Base-by-base conservation (phyloP, 2,329 filamentous ascomycete species). In the Coniochaeta sp. region DNA sequence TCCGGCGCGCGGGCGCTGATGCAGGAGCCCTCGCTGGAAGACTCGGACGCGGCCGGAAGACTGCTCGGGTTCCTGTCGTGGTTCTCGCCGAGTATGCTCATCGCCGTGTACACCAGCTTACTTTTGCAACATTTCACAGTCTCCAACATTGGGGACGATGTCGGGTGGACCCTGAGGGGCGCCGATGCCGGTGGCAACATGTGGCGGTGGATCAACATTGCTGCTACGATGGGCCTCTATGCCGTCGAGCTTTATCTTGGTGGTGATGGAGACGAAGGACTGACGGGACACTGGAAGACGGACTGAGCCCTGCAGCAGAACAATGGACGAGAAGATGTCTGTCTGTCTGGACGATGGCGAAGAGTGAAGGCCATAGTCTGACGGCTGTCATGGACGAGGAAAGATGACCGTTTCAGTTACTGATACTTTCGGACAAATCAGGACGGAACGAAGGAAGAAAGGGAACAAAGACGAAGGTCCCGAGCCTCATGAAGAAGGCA, bases 21-120 rank as follows among this genome's bases (percentile, higher is more conserved):
- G 67, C 87, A 96, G 65, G 92, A 96, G 70, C 90, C 91, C 1
- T 88, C 87, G 40, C 81, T 96, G 44, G 92, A 96, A 61, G 93
- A 98, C 64, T 85, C 86, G 14, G 92, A 96, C 67, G 88, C 88
- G 8, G 91, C 92, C 24, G 90, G 87, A 66, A 89, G 88, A 66
- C 78, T 96, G 6, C 77, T 98, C 17, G 90, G 89, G 1, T 85
- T 97, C 64, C 78, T 98, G 44, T 95, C 89, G 67, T 97, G 93
- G 86, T 98, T 97, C 75, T 95, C 91, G 19, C 93, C 95, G 0
- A 96, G 90, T 26, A 96, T 98, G 60, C 81, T 99, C 59, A 93
- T 99, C 62, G 90, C 95, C 4, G 93, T 98, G 32, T 99, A 99
- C 74, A 99, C 95, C 2, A 97, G 93, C 74, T 77, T 99, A 57